phyloP scores from a whole-genome alignment of 257 asterid genomes.

The Gardenia jasminoides region DNA sequence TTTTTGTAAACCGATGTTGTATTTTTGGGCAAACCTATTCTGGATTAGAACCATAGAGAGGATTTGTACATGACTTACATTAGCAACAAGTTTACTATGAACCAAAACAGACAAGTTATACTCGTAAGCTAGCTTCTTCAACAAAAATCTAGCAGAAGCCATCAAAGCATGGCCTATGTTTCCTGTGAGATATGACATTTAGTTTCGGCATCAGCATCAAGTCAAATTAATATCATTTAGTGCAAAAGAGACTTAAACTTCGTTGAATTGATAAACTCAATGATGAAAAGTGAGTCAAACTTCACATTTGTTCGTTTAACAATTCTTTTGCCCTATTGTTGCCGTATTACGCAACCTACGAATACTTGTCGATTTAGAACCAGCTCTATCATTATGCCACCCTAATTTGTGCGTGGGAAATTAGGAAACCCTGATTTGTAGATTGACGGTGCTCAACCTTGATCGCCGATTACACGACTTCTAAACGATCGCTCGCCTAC shows the following conservation, averaged over 20 bases:
- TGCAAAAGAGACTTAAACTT: neutral
- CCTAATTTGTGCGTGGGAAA: no score
- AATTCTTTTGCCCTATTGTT: neutral
- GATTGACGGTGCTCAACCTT: no score
- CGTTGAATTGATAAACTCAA: neutral
- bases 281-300: neutral
- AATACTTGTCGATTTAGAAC: no score
- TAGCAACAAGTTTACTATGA: constrained; percentile 12
- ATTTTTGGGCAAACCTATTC: no score
- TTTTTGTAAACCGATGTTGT: neutral
- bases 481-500: no score
- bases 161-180: constrained; percentile 70
- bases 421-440: no score
- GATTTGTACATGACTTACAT: no score
- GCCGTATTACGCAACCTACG: no score
- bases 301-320: neutral
- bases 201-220: constrained; percentile 12
- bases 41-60: no score
- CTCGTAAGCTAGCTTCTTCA: constrained; percentile 79
- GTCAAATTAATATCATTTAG: neutral
- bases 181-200: constrained; percentile 17
- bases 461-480: no score
- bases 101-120: constrained; percentile 68
- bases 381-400: no score
- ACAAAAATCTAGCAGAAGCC: constrained; percentile 64